Base-by-base conservation (phyloP, 306 rosid genomes). In the Vachellia pachyceras region DNA sequence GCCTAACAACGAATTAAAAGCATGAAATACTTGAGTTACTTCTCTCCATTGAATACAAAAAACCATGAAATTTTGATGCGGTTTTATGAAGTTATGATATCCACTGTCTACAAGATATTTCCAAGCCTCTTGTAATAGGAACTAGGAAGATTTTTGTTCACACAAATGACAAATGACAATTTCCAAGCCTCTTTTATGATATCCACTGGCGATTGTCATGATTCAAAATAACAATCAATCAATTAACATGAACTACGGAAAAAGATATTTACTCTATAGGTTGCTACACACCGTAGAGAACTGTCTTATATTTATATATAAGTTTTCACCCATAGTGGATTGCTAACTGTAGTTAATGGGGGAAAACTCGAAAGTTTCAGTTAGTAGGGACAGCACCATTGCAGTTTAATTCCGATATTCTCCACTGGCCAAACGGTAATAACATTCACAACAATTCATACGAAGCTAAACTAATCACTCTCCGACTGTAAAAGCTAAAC, bases 1-100 rank as follows among this genome's bases (percentile, higher is more conserved):
- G 73, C 83, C 86, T 82, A 55, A 61, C 22, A 82, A 25, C 54
- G 23, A 76, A 77, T 45, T 29, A 6, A 73, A 65, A 70, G 36
- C 68, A 70, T 36, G 22, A 78, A 80, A 63, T 23, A 49, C 60
- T 41, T 49, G 40, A 72, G 46, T n/a, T 40, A 58, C 66, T 72
- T 60, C 57, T 44, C 20, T 46, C 52, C 78, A 52, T 47, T 61
- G 47, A 52, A 36, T n/a, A 20, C 36, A 74, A 68, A 20, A 42
- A 72, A 76, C 46, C n/a, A 37, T 58, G 37, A 71, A 14, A 9
- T 4, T 46, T 46, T 3, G 54, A 13, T 44, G 7, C 37, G 20
- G 5, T 70, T 25, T 67, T 73, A 67, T 57, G 74, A 72, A n/a
- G 29, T 13, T 67, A 17, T 35, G 46, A 37, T 10, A 39, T n/a